Base-by-base conservation (phyloP, 1,284 basidiomycete genomes). In the Naganishia sp. region DNA sequence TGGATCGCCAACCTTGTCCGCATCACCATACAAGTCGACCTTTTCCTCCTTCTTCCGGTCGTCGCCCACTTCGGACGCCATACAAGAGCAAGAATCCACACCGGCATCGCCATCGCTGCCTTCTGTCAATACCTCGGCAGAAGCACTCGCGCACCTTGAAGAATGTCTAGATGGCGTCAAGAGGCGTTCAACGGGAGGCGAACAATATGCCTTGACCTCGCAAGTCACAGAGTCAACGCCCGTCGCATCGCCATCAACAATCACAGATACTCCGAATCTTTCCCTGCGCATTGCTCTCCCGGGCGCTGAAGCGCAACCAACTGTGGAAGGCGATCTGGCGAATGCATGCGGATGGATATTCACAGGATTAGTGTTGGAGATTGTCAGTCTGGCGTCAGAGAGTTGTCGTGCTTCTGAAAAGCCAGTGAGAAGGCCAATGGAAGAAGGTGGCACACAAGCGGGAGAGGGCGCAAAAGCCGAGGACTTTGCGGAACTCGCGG, bases 21-120 rank as follows among this genome's bases (percentile, higher is more conserved):
- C 46, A 18, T 60, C 57, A 32, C 57, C 57, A 0, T 60, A 60
- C 41, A 39, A 35, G 35, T 60, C 57, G 28, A 46, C 57, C 13
- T 60, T 60, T 23, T 60, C 57, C 31, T 49, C 57, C 28, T 50
- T 60, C 18, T 60, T 60, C 57, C 45, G 57, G 18, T 60, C 57
- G 23, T 35, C 42, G n/a, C 45, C 43, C 32, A 9, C 57, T 13
- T 39, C 57, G 31, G 57, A 60, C 21, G n/a, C 57, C 10, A n/a
- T 50, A 17, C 28, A 60, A 5, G 46, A 60, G 6, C 31, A 18
- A 10, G 21, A 32, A 23, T 2, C 45, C n/a, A 15, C 46, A 18
- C 57, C 39, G 5, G 23, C 32, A 11, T 47, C 57, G n/a, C 57
- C 57, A 32, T 17, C 23, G 32, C 11, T 46, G n/a, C 23, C 45